Base-by-base conservation (phyloP, 305 asterid species). In the Fraxinus paxiana region DNA sequence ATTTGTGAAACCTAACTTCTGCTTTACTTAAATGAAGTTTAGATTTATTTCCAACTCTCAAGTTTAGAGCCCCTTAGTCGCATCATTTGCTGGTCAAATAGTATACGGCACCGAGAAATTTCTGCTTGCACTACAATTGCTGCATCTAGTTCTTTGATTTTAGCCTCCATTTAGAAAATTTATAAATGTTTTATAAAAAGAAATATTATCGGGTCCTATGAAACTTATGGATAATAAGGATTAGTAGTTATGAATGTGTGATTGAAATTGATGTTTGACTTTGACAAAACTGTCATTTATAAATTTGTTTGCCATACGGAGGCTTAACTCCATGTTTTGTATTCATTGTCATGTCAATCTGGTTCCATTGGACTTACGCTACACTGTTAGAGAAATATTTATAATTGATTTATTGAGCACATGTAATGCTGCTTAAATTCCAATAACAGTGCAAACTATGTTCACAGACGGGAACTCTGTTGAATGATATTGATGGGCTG, bases 401-500 rank as follows among this genome's bases (percentile, higher is more conserved):
- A 63, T 38, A 76, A 12, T 80, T 69, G 17, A 73, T 35, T 70
- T 46, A 5, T 2, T 79, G 77, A 74, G n/a, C 51, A 77, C 76
- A 30, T 77, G 28, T 59, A 77, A 24, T 75, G 37, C 30, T 20
- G 31, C 28, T 46, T 79, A 15, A 22, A 73, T 48, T 74, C 76
- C 31, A 77, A 80, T 6, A 37, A 37, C 72, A 13, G 75, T 26
- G 7, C 7, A 28, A 70, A 35, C 74, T 70, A 22, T 84, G 72
- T 81, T 69, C 77, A 71, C 92, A 94, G 97, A 80, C 88, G 24
- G 93, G 90, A 80, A 82, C 88, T 31, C 77, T 90, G 82, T 77
- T 89, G 87, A 87, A 79, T 28, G 87, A 71, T 67, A 82, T 78
- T 46, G 87, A 81, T 75, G 83, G 67, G 22, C 77, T 90, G 70